A percentile compares a stretch with the other conserved stretches of the same genome.
phyloP scores from a whole-genome alignment of 768 basidiomycete genomes.

The Crepidotus variabilis region DNA sequence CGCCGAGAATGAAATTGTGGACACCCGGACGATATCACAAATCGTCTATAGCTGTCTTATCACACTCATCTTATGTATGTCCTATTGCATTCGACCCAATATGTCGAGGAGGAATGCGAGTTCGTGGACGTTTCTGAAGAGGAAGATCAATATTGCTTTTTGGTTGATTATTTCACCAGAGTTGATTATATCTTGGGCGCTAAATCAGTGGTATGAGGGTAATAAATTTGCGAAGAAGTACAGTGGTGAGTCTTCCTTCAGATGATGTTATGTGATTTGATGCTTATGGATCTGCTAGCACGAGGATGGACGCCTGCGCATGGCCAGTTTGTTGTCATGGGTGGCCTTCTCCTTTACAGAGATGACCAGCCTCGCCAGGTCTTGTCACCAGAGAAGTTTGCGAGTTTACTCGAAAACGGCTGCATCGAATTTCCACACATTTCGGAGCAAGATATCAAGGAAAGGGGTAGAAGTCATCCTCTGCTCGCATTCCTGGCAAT shows the following conservation, averaged over 20 bases:
- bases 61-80: conserved; percentile 2
- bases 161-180: conserved; percentile 9
- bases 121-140: not conserved
- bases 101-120: not conserved
- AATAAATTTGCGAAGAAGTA: conserved; percentile 1
- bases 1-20: not conserved
- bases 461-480: conserved; percentile 1
- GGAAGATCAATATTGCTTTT: conserved; percentile 3
- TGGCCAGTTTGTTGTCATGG: conserved; percentile 9
- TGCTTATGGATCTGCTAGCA: not conserved
- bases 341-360: conserved; percentile 5
- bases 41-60: conserved; percentile 3
- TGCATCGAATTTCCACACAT: conserved; percentile 6
- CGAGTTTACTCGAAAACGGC: not conserved
- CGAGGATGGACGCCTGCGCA: conserved; percentile 8
- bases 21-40: not conserved
- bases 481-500: conserved; percentile 1
- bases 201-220: conserved; percentile 8
- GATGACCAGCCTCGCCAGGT: conserved; percentile 6
- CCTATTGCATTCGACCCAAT: conserved; percentile 6
- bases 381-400: conserved; percentile 1
- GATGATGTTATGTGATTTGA: not conserved
- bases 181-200: conserved; percentile 6
- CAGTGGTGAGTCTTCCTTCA: not conserved
- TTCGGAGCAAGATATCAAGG: conserved; percentile 1